A percentile compares a stretch with the other conserved stretches of the same genome.
Conservation (phyloP, 2,329 filamentous ascomycete species). For the Fusarium nisikadoi region DNA sequence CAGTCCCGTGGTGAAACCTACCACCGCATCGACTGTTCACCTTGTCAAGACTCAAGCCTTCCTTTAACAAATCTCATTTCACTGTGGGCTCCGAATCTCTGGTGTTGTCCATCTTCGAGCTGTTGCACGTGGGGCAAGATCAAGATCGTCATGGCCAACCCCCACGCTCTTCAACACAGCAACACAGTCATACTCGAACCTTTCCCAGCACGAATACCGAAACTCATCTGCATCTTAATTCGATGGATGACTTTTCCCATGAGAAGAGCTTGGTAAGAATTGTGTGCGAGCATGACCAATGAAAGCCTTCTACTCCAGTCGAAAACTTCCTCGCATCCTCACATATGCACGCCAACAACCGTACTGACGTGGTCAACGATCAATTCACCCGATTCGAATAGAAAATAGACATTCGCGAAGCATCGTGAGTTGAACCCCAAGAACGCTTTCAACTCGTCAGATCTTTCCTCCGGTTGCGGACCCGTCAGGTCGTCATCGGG, state of each 20-base stretch:
- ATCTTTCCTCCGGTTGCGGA: slow-evolving; percentile 25
- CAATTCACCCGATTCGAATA: background rate
- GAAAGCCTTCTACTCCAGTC: background rate
- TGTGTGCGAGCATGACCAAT: background rate
- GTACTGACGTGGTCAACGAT: background rate
- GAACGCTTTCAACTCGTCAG: background rate
- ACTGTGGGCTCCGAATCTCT: background rate
- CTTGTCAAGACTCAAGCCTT: background rate
- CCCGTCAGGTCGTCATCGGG: slow-evolving; percentile 45
- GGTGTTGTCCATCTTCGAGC: slow-evolving; percentile 2
- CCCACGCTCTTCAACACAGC: slow-evolving; percentile 21
- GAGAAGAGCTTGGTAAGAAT: background rate
- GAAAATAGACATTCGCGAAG: background rate
- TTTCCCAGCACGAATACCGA: slow-evolving; percentile 21
- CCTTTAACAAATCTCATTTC: background rate
- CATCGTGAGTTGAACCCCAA: background rate
- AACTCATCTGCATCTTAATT: background rate
- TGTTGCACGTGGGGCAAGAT: slow-evolving; percentile 14
- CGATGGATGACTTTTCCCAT: slow-evolving; percentile 2
- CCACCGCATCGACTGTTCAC: background rate
- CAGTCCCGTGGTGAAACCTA: background rate
- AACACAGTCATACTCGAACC: slow-evolving; percentile 6
- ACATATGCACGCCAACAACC: slow-evolving; percentile 13
- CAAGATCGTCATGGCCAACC: slow-evolving; percentile 15
- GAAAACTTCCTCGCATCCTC: background rate